Percentiles rank a stretch among this genome's conserved stretches.
Evolutionary conservation across 306 rosid genomes (phyloP).

Genomic region (apple (Malus domestica)): DNA sequence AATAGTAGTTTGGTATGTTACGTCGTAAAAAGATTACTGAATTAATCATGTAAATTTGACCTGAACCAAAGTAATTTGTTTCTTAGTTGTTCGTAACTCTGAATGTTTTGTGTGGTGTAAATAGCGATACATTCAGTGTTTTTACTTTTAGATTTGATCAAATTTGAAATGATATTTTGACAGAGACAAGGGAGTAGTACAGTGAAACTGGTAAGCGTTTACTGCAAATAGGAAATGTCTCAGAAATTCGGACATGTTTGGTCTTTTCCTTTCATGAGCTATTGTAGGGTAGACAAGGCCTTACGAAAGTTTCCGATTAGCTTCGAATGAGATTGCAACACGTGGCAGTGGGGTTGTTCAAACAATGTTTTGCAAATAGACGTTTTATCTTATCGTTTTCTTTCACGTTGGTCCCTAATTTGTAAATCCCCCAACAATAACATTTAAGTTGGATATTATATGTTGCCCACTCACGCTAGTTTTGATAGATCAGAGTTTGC

Average conservation of each 20-base stretch:
- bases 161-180: background rate
- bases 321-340: background rate
- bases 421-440: background rate
- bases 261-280: conserved; percentile 15
- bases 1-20: too few species aligned
- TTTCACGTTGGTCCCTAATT: background rate
- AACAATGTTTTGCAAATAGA: background rate
- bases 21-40: background rate
- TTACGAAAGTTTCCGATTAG: background rate
- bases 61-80: too few species aligned
- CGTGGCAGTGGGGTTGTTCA: background rate
- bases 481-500: background rate
- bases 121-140: background rate
- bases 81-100: background rate
- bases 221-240: conserved; percentile 24
- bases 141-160: background rate
- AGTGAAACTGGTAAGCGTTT: conserved; percentile 6
- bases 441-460: background rate
- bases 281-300: conserved; percentile 20
- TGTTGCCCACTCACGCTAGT: background rate
- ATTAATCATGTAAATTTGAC: too few species aligned
- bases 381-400: conserved; percentile 3
- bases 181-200: background rate
- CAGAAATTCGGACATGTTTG: conserved; percentile 40
- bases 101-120: background rate